Conservation (phyloP, 495 filamentous ascomycete species). For the Tuber brumale region DNA sequence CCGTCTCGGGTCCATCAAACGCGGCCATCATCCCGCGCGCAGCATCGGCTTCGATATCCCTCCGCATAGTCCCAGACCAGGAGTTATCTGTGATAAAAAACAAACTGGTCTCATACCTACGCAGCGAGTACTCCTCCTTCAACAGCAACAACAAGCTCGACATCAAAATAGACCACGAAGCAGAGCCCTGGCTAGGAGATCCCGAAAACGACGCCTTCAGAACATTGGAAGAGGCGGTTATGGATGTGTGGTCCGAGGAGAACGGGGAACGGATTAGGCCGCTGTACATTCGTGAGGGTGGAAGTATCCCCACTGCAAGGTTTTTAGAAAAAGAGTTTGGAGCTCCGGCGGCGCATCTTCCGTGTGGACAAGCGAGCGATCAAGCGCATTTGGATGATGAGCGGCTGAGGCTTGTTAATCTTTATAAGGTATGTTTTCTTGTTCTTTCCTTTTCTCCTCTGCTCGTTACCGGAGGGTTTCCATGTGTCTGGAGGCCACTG, state of each 20-base stretch:
- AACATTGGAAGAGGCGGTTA: constrained; percentile 78
- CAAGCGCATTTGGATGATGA: constrained; percentile 93
- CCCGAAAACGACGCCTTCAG: constrained; percentile 84
- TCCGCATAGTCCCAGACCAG: constrained; percentile 91
- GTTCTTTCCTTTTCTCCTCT: constrained; percentile 10
- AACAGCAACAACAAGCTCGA: constrained; percentile 73
- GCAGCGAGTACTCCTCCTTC: constrained; percentile 63
- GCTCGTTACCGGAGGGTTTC: neutral
- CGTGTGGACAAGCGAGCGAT: constrained; percentile 92
- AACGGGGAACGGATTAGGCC: constrained; percentile 48
- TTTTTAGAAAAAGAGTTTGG: constrained; percentile 93
- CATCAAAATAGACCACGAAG: constrained; percentile 80
- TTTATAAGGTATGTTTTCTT: constrained; percentile 56
- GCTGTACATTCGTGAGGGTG: constrained; percentile 92
- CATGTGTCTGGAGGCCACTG: neutral
- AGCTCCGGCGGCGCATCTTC: constrained; percentile 86
- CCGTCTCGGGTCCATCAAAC: constrained; percentile 73
- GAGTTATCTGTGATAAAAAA: constrained; percentile 65
- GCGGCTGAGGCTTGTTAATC: constrained; percentile 73
- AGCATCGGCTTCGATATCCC: constrained; percentile 76
- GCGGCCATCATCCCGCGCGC: constrained; percentile 81
- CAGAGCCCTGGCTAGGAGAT: constrained; percentile 93
- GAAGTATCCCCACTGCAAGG: constrained; percentile 84
- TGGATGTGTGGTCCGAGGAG: constrained; percentile 63
- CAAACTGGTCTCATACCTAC: constrained; percentile 59